A percentile compares a stretch with the other conserved stretches of the same genome.
Conservation (phyloP, 2,329 filamentous ascomycete genomes). For the Emergomyces africanus region DNA sequence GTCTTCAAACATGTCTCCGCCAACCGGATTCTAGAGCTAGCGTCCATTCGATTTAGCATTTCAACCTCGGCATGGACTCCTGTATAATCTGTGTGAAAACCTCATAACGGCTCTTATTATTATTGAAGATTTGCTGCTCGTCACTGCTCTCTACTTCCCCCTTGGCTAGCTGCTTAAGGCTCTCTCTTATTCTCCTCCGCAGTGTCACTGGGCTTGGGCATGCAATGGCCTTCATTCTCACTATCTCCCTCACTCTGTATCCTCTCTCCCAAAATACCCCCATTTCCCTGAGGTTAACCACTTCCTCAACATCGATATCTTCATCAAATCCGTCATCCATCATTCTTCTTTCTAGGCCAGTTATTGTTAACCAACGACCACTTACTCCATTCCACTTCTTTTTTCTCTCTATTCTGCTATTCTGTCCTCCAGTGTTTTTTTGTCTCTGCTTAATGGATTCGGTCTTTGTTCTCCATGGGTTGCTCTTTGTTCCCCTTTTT, state of each 20-base stretch:
- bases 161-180: background rate
- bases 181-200: background rate
- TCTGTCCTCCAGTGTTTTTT: no score
- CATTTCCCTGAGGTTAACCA: background rate
- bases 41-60: background rate
- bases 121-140: background rate
- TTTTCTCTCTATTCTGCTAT: background rate
- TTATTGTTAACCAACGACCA: background rate
- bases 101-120: background rate
- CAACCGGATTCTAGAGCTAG: constrained; percentile 22
- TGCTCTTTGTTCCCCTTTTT: constrained; percentile 9
- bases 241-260: background rate
- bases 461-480: constrained; percentile 11
- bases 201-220: background rate
- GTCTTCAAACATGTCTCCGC: constrained; percentile 18
- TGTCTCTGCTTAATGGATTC: background rate
- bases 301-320: background rate
- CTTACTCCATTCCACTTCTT: background rate
- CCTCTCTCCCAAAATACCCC: background rate
- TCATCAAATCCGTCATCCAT: background rate
- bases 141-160: background rate
- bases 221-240: background rate
- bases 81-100: background rate
- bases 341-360: background rate
- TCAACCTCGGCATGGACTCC: background rate